These are phyloP conservation scores for Prunus davidiana DNA, from an alignment of 306 rosid genomes.

Conservation along the genomic window DNA sequence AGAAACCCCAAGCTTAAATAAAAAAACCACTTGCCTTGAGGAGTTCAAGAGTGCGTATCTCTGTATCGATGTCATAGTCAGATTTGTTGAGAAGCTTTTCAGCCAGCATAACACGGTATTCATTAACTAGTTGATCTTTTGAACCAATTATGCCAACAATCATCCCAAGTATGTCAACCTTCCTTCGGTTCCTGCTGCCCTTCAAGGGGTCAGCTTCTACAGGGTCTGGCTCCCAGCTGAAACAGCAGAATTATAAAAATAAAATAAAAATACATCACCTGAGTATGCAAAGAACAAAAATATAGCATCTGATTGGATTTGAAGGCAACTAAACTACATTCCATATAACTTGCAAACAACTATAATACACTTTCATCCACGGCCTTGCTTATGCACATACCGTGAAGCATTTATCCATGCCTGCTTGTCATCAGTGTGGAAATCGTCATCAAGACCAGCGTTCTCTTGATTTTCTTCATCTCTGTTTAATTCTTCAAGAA, in stretches of 20 bases:
- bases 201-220: slow-evolving; percentile 94
- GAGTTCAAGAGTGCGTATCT: slow-evolving; percentile 92
- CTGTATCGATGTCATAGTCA: slow-evolving; percentile 92
- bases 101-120: slow-evolving; percentile 97
- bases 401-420: slow-evolving; percentile 83
- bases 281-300: slow-evolving; percentile 6
- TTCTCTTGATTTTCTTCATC: slow-evolving; percentile 89
- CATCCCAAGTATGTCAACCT: slow-evolving; percentile 98
- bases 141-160: slow-evolving; percentile 93
- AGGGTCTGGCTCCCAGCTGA: slow-evolving; percentile 99
- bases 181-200: slow-evolving; percentile 83
- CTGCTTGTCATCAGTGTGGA: slow-evolving; percentile 86
- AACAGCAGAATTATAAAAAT: slow-evolving; percentile 22
- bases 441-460: slow-evolving; percentile 72
- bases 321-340: slow-evolving; percentile 3
- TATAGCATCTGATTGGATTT: background rate
- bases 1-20: slow-evolving; percentile 6
- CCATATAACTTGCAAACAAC: slow-evolving; percentile 1
- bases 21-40: slow-evolving; percentile 57
- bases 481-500: slow-evolving; percentile 95
- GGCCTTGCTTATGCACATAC: slow-evolving; percentile 34
- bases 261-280: slow-evolving; percentile 17
- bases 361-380: background rate
- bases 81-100: slow-evolving; percentile 94
- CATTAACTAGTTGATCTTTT: slow-evolving; percentile 91